Evolutionary conservation across 78 protist genomes (phyloP), one percentile per base, ranked within the genome.

Genomic region (Parvularia atlantis): DNA sequence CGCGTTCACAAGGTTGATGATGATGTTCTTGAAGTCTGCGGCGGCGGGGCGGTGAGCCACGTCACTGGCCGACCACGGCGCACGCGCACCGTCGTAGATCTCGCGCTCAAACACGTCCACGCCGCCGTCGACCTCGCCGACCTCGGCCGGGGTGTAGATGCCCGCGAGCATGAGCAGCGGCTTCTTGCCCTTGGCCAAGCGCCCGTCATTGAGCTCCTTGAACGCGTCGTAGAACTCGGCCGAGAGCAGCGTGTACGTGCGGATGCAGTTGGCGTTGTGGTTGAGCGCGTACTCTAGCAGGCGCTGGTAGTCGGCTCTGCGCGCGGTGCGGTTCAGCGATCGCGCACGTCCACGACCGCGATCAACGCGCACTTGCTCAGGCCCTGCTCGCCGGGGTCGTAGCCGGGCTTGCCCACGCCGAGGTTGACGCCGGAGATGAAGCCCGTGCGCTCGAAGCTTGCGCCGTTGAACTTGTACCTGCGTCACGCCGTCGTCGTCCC

Each of bases 371-470:
- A n/a, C 53, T 61, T 20, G 14, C 43, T 61, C 36, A 61, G 67
- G 28, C 43, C 28, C 28, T 33, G 41, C 26, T 36, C 67, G 28
- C 67, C 67, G 48, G 67, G 67, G 44, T 61, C 67, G 48, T 61
- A 19, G 10, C 67, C 67, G 9, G 67, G 67, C 67, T 36, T 61
- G 48, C 43, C 2, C 30, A 31, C 53, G 28, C 67, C 67, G 31
- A 61, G 1, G 28, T 61, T 61, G 43, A 40, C n/a, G 31, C 67
- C 67, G 37, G 60, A 24, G 13, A 54, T 28, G 35, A 26, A 54
- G 60, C 60, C 60, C n/a, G n/a, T n/a, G n/a, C n/a, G n/a, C n/a
- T n/a, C n/a, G n/a, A n/a, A n/a, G n/a, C n/a, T n/a, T n/a, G n/a
- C n/a, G n/a, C n/a, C n/a, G n/a, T n/a, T n/a, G n/a, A n/a, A n/a